Evolutionary conservation across 1,139 yeast genomes (phyloP), one percentile per base, ranked within the genome.

Genomic region (Candida neerlandica): DNA sequence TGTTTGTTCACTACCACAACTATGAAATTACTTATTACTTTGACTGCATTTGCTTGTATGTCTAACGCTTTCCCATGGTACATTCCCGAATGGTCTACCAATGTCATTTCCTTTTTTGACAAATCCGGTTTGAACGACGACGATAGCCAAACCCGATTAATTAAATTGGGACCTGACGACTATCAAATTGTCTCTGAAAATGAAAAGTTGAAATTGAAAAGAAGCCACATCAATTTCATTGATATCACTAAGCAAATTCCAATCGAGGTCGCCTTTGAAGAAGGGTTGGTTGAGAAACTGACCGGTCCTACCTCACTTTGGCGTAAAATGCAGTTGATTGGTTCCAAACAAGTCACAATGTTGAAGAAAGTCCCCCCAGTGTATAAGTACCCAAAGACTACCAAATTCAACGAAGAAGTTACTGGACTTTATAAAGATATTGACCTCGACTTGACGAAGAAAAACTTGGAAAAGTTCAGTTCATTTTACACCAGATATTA

Each of bases 401-500:
- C 74, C 4, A 55, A 68, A n/a, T 70, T 78, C 56, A 50, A 59
- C 7, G 61, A 74, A 3, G 61, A 65, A 10, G 83, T 89, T 35
- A 57, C 65, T 2, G 56, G 63, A 4, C 63, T 86, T 43, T 65
- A 77, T 45, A 60, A 60, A 16, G 49, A 65, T 3, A 77, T 85
- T 51, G 75, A 81, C 55, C 69, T 68, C 48, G 72, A 71, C 7
- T 65, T 70, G 26, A 76, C 89, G 69, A 71, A 79, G 58, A 67
- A 69, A 29, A 81, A 81, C 57, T 74, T 89, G 64, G 81, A 83
- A 30, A 68, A 77, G 48, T 84, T 89, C 61, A 73, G 92, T 7
- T 82, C 89, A 34, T 90, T 88, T 64, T 82, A 73, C 66, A 85
- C 92, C n/a, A 78, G 98, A 52, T 89, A 87, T 64, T 91, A 89